phyloP scores from a whole-genome alignment of 1,284 basidiomycete genomes.

The Pseudomicrostroma phylloplanum region DNA sequence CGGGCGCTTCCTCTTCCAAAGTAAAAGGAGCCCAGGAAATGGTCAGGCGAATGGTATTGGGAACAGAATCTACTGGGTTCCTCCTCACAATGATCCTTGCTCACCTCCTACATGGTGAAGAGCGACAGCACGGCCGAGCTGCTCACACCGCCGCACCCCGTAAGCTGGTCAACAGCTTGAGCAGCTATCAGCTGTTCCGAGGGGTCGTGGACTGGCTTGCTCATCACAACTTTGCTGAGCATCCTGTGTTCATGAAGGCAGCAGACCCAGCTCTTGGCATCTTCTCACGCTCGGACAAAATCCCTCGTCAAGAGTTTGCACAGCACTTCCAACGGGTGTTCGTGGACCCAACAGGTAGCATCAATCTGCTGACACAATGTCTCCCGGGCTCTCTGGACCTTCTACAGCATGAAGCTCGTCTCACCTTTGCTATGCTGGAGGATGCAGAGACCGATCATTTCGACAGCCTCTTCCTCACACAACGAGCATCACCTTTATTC shows the following conservation, averaged over 20 bases:
- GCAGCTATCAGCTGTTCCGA: conserved; percentile 79
- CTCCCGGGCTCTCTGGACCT: conserved; percentile 61
- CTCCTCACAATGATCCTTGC: conserved; percentile 54
- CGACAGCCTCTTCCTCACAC: conserved; percentile 63
- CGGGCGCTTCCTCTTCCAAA: conserved; percentile 50
- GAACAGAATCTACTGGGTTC: conserved; percentile 60
- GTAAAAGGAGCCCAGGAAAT: conserved; percentile 11
- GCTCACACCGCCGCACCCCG: conserved; percentile 46
- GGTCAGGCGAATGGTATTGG: conserved; percentile 30
- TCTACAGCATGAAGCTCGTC: conserved; percentile 54
- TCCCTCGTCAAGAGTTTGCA: conserved; percentile 50
- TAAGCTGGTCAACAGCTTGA: conserved; percentile 64
- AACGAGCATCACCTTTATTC: conserved; percentile 36
- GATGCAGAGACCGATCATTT: conserved; percentile 61
- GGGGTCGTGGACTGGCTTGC: conserved; percentile 68
- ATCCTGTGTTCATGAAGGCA: conserved; percentile 61
- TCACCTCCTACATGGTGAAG: conserved; percentile 48
- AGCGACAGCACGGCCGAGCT: conserved; percentile 45
- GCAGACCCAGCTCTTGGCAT: conserved; percentile 15
- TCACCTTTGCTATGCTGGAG: conserved; percentile 42
- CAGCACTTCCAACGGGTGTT: conserved; percentile 56
- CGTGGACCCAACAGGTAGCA: conserved; percentile 70
- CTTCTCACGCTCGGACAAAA: conserved; percentile 31
- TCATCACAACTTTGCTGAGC: conserved; percentile 64
- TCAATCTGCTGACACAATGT: conserved; percentile 63